Evolutionary conservation across 2,329 filamentous ascomycete species (phyloP).

Genomic region (Pleoardoris graminearum): DNA sequence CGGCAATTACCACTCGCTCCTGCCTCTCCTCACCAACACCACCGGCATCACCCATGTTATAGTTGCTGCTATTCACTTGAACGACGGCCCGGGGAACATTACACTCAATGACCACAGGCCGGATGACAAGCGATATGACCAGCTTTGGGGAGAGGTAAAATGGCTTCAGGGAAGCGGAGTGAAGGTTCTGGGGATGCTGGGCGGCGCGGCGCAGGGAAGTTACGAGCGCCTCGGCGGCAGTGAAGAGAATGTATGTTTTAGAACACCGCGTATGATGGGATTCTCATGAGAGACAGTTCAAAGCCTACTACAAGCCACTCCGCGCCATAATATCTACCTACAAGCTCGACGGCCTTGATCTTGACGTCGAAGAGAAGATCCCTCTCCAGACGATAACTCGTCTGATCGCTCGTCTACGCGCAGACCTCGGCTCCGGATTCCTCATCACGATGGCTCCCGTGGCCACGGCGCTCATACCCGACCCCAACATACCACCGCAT

Average conservation of each 20-base stretch:
- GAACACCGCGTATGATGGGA: not conserved
- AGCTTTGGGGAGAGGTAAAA: slow-evolving; percentile 77
- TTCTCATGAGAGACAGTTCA: slow-evolving; percentile 57
- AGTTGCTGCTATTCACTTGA: slow-evolving; percentile 83
- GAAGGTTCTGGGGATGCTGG: slow-evolving; percentile 83
- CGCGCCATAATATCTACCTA: slow-evolving; percentile 65
- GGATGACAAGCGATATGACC: slow-evolving; percentile 66
- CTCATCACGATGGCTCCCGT: slow-evolving; percentile 83
- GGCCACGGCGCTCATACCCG: slow-evolving; percentile 68
- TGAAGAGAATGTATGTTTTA: slow-evolving; percentile 33
- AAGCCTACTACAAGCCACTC: slow-evolving; percentile 72
- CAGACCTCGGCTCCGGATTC: slow-evolving; percentile 71
- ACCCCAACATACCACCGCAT: slow-evolving; percentile 39
- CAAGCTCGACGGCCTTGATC: slow-evolving; percentile 46
- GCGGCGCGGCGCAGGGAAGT: slow-evolving; percentile 78
- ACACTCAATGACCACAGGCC: slow-evolving; percentile 81
- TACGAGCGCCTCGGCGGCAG: slow-evolving; percentile 56
- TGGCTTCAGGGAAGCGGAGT: slow-evolving; percentile 73
- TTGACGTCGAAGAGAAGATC: slow-evolving; percentile 68
- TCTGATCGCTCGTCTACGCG: slow-evolving; percentile 53
- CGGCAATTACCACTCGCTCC: slow-evolving; percentile 61
- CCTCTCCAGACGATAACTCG: slow-evolving; percentile 64
- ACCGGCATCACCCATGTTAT: slow-evolving; percentile 79
- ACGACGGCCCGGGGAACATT: slow-evolving; percentile 66
- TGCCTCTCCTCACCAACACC: slow-evolving; percentile 62